Percentiles rank a stretch among this genome's conserved stretches.
Evolutionary conservation across 257 asterid genomes (phyloP).

Genomic region (Lycium barbarum): DNA sequence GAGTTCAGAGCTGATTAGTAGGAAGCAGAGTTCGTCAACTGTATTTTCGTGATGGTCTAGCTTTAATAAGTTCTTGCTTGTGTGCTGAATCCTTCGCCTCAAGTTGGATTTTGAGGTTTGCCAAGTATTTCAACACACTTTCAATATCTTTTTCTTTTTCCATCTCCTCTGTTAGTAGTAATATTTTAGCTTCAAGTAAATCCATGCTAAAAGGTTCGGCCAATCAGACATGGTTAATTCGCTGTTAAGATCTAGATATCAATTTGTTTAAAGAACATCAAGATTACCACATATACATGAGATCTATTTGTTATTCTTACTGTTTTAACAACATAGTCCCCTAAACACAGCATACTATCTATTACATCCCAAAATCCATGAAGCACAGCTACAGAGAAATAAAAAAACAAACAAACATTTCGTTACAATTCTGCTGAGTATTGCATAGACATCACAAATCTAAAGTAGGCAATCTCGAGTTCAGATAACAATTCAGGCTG

Average conservation of each 20-base stretch:
- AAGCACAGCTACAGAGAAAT: background rate
- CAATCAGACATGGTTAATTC: background rate
- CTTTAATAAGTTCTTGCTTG: constrained; percentile 56
- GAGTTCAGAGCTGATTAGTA: constrained; percentile 54
- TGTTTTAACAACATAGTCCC: background rate
- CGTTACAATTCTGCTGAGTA: background rate
- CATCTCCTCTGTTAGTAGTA: constrained; percentile 36
- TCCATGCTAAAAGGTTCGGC: no score
- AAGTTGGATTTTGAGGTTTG: constrained; percentile 48
- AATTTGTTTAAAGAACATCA: background rate
- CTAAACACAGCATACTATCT: background rate
- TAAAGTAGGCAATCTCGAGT: background rate
- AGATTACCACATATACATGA: background rate
- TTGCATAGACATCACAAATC: background rate
- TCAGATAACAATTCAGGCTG: background rate
- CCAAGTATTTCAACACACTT: constrained; percentile 52
- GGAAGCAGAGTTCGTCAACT: constrained; percentile 47
- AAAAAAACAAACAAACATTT: background rate
- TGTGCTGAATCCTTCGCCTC: constrained; percentile 63
- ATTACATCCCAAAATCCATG: background rate
- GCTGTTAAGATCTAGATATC: background rate
- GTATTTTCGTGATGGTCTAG: constrained; percentile 56
- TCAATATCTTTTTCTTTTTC: constrained; percentile 45
- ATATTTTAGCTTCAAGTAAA: background rate
- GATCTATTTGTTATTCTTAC: background rate